These are phyloP conservation scores for Colletotrichum gloeosporioides DNA, from an alignment of 2,329 filamentous ascomycete genomes.

Conservation along the genomic window DNA sequence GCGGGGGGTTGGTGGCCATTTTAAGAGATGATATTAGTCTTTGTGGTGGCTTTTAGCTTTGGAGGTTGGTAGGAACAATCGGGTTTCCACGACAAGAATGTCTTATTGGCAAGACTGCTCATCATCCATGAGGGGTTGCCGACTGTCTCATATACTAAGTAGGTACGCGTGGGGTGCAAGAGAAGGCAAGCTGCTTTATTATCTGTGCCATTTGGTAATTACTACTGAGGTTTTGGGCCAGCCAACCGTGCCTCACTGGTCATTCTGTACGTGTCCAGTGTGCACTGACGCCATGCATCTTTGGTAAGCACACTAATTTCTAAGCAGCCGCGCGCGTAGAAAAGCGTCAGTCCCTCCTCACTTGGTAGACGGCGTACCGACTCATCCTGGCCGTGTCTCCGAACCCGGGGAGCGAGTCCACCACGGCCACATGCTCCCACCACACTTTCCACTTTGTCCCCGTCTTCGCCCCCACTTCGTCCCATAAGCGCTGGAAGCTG, in stretches of 20 bases:
- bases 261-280: not conserved
- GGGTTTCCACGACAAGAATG: not conserved
- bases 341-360: not conserved
- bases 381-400: constrained; percentile 17
- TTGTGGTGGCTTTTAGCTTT: not conserved
- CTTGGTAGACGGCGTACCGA: constrained; percentile 23
- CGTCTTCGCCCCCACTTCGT: constrained; percentile 54
- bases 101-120: not conserved
- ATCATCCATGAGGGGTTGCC: not conserved
- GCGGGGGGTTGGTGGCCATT: constrained; percentile 35
- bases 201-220: not conserved
- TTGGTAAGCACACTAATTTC: not conserved
- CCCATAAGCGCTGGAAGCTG: constrained; percentile 60
- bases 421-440: constrained; percentile 35
- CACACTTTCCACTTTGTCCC: constrained; percentile 55
- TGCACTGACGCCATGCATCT: not conserved
- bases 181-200: not conserved
- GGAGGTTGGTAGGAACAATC: not conserved
- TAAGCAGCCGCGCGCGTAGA: constrained; percentile 18
- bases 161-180: not conserved
- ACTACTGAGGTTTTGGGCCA: not conserved
- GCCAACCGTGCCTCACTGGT: not conserved
- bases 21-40: not conserved
- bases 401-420: constrained; percentile 22
- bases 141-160: not conserved